These are phyloP conservation scores for Aspergillus wentii DNA, from an alignment of 495 filamentous ascomycete species.

Conservation along the genomic window DNA sequence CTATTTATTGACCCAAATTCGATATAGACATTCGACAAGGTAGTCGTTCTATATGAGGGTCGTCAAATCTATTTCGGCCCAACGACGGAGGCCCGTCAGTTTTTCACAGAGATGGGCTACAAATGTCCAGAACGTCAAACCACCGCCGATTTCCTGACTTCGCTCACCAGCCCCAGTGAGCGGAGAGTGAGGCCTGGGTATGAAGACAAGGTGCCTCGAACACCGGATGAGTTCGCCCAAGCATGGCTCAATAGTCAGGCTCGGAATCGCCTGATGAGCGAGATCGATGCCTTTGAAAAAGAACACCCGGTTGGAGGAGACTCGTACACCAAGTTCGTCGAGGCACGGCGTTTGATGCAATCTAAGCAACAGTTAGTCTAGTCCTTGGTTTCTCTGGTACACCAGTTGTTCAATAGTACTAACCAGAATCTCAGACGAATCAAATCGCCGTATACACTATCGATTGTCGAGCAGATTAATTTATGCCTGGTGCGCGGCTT, in stretches of 20 bases:
- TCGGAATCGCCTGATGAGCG: slow-evolving; percentile 35
- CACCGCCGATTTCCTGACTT: slow-evolving; percentile 63
- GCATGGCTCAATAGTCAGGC: slow-evolving; percentile 43
- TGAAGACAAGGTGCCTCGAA: slow-evolving; percentile 56
- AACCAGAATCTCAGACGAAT: slow-evolving; percentile 9
- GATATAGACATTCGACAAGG: slow-evolving; percentile 48
- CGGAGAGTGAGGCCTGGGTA: slow-evolving; percentile 52
- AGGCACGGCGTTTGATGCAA: slow-evolving; percentile 19
- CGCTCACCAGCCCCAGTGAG: slow-evolving; percentile 57
- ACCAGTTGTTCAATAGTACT: too few species aligned
- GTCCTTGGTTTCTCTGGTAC: too few species aligned
- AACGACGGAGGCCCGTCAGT: slow-evolving; percentile 45
- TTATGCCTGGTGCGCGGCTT: slow-evolving; percentile 39
- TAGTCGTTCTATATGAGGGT: slow-evolving; percentile 54
- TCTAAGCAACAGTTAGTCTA: slow-evolving; percentile 12
- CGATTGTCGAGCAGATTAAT: slow-evolving; percentile 27
- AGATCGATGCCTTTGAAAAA: slow-evolving; percentile 39
- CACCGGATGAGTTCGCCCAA: slow-evolving; percentile 57
- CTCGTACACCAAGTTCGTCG: slow-evolving; percentile 13
- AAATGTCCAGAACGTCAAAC: slow-evolving; percentile 49
- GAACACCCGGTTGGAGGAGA: slow-evolving; percentile 17
- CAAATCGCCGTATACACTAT: slow-evolving; percentile 32
- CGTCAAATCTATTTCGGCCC: slow-evolving; percentile 58
- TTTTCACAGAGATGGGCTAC: slow-evolving; percentile 54
- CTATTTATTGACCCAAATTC: slow-evolving; percentile 22